Base-by-base conservation (phyloP, 805 yeast genomes). In the Martiniozyma abietophila region DNA sequence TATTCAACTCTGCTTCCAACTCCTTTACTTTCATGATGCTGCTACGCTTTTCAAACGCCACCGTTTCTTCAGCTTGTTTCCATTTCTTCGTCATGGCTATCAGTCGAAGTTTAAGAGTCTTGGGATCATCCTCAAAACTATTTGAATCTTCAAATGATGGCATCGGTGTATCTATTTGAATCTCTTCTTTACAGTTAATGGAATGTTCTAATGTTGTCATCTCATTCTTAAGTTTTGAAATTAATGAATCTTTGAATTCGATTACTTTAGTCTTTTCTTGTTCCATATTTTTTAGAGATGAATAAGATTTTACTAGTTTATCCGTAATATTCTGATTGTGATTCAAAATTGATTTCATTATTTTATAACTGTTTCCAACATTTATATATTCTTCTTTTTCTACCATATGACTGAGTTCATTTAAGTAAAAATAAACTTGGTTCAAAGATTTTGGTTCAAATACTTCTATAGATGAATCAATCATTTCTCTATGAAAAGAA, bases 21-120 rank as follows among this genome's bases (percentile, higher is more conserved):
- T 71, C 75, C 14, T 52, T 48, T 5, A 78, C 62, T 28, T 79
- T 55, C 29, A 56, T 53, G 31, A 66, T 62, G 2, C 80, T 72
- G 24, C 77, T 76, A 24, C 64, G 64, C 34, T 65, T 64, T 44
- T 80, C 88, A 36, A 74, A 62, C 15, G 70, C 69, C 20, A 86
- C 56, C 14, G 80, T 70, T 51, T 80, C 92, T 40, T 85, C 61
- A 42, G 81, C 88, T 5, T 75, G 64, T 46, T 76, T 74, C 79
- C 83, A 77, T 46, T 78, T 64, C 41, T 63, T 71, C 26, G 73
- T 71, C 27, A 81, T 51, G 43, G 77, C 85, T 17, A 73, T 76
- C 11, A 79, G 58, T 35, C 85, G 61, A 29, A 75, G 45, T 27
- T 45, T 47, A 7, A 42, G 31, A 12, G 32, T 33, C 30, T 12